Percentiles rank a stretch among this genome's conserved stretches.
phyloP scores from a whole-genome alignment of 208 protist genomes.

The Leishmania guyanensis region DNA sequence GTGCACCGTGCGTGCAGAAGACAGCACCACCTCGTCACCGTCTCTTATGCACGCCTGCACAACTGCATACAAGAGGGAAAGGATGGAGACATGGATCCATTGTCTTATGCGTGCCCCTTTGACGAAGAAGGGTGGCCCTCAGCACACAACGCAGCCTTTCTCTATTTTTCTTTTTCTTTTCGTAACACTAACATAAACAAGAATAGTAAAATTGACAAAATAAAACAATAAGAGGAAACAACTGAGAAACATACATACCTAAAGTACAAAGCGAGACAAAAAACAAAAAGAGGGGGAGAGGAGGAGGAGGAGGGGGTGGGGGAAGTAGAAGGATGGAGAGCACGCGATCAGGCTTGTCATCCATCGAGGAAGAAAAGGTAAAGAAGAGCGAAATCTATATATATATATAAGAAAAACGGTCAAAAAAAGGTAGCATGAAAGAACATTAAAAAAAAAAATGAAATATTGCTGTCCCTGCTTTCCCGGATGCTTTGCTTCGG shows the following conservation, averaged over 20 bases:
- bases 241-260: background rate
- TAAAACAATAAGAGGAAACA: background rate
- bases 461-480: background rate
- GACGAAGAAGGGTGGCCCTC: background rate
- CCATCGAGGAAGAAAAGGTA: too few relatives aligned
- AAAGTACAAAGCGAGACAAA: background rate
- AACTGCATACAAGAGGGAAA: background rate
- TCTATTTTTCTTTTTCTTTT: background rate
- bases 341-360: too few relatives aligned
- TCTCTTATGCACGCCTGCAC: background rate
- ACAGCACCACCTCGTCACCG: background rate
- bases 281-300: background rate
- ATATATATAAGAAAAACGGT: background rate
- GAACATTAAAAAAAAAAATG: background rate
- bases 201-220: too few relatives aligned
- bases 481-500: background rate
- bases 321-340: too few relatives aligned
- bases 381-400: too few relatives aligned
- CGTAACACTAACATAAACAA: background rate
- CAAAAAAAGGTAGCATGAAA: background rate
- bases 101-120: background rate
- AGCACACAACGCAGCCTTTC: background rate
- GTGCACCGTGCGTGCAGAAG: background rate
- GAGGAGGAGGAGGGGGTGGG: too few relatives aligned
- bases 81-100: background rate